Percentiles rank a stretch among this genome's conserved stretches.
Conservation (phyloP, 768 basidiomycete genomes). For the Mycena maculata region DNA sequence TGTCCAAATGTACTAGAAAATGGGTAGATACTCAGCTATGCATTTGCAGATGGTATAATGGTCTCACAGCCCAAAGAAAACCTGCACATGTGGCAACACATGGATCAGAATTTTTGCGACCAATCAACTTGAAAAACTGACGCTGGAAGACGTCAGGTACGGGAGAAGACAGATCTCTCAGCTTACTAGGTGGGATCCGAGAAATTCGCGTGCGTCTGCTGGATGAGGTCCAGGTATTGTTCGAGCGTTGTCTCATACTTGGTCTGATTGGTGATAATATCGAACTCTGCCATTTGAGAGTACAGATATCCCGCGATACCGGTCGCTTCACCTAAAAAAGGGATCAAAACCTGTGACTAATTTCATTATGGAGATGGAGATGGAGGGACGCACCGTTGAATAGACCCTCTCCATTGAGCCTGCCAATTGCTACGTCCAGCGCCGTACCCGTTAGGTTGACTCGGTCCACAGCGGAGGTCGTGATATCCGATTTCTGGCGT, state of each 20-base stretch:
- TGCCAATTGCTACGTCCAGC: not conserved
- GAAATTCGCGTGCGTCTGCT: not conserved
- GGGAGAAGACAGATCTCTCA: not conserved
- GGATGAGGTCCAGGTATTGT: not conserved
- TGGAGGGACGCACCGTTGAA: not conserved
- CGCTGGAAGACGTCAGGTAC: not conserved
- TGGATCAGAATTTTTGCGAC: not conserved
- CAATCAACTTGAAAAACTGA: constrained; percentile 3
- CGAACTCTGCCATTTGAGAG: constrained; percentile 9
- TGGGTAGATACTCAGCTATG: not conserved
- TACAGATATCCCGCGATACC: not conserved
- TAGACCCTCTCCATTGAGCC: not conserved
- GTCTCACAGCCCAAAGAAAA: not conserved
- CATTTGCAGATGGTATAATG: not conserved
- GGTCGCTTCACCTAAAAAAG: not conserved
- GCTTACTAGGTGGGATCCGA: not conserved
- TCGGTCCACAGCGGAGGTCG: not conserved
- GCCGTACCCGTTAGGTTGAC: not conserved
- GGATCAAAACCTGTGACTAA: not conserved
- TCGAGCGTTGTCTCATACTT: not conserved
- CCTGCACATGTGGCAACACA: not conserved
- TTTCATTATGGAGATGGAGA: too few relatives aligned
- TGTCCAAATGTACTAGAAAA: not conserved
- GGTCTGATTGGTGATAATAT: constrained; percentile 1
- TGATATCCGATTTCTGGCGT: not conserved